These are phyloP conservation scores for Penicillium sp. DNA, from an alignment of 2,329 filamentous ascomycete species.

Conservation along the genomic window DNA sequence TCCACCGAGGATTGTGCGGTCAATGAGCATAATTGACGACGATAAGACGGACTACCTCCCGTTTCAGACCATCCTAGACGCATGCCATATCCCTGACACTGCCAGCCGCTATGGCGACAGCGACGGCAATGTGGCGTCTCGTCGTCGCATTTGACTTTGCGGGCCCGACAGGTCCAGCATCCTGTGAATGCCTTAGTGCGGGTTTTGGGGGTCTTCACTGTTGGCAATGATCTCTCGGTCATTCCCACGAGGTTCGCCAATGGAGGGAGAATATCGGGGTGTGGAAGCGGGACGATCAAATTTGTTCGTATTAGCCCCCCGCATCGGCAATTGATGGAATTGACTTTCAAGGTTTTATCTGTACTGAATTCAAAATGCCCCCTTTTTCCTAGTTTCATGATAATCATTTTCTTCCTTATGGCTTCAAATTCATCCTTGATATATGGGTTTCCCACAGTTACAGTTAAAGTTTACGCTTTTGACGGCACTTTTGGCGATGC, in stretches of 20 bases:
- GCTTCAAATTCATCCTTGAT: no score
- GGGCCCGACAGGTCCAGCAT: constrained; percentile 26
- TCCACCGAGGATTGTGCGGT: constrained; percentile 1
- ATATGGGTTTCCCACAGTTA: no score
- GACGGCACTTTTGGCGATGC: no score
- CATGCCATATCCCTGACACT: constrained; percentile 23
- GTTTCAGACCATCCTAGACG: constrained; percentile 23
- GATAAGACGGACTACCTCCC: constrained; percentile 13
- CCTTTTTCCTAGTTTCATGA: no score
- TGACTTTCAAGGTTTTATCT: neutral
- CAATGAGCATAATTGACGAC: constrained; percentile 13
- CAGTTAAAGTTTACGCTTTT: no score
- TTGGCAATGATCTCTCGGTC: constrained; percentile 12
- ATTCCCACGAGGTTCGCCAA: constrained; percentile 12
- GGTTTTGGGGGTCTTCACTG: constrained; percentile 12
- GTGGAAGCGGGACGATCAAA: neutral
- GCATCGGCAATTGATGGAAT: constrained; percentile 9
- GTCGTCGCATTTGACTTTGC: constrained; percentile 26
- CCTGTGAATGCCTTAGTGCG: constrained; percentile 27
- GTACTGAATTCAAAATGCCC: no score
- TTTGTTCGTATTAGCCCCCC: constrained; percentile 4
- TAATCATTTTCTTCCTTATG: no score
- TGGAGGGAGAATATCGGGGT: constrained; percentile 4
- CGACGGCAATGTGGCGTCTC: constrained; percentile 20
- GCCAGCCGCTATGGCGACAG: constrained; percentile 21